A percentile compares a stretch with the other conserved stretches of the same genome.
Conservation (phyloP, 139 green algal species). For the Chlamydomonas incerta region DNA sequence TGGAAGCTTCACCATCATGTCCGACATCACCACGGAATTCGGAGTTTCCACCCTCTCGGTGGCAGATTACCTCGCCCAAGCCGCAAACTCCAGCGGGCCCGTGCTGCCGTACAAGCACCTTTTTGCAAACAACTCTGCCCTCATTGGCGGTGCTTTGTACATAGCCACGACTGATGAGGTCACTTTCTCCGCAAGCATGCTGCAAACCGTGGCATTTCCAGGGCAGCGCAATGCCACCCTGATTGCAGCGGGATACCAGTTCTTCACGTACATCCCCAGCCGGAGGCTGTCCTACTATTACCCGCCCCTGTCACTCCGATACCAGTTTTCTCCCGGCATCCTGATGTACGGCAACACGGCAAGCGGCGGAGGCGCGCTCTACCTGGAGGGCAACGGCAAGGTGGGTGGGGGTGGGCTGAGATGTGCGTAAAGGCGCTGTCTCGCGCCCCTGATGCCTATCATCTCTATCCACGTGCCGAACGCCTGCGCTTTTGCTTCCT, state of each 20-base stretch:
- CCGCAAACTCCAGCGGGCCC: too few relatives aligned
- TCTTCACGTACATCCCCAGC: neutral
- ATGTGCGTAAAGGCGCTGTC: too few relatives aligned
- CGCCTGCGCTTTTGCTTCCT: too few relatives aligned
- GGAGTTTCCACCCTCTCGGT: too few relatives aligned
- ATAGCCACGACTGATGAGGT: neutral
- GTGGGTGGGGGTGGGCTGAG: too few relatives aligned
- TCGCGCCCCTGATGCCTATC: too few relatives aligned
- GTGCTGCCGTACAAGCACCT: neutral
- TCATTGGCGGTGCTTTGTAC: slow-evolving; percentile 8
- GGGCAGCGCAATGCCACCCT: too few relatives aligned
- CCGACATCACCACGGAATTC: too few relatives aligned
- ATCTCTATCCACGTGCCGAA: too few relatives aligned
- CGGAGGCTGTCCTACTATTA: neutral
- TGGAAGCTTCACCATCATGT: too few relatives aligned
- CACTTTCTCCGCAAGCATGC: neutral
- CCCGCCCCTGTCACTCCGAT: neutral
- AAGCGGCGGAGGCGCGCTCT: neutral
- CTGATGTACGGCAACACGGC: neutral
- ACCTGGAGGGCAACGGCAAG: slow-evolving; percentile 15
- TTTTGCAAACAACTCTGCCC: neutral
- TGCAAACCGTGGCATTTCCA: neutral
- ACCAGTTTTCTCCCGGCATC: neutral
- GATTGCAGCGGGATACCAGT: neutral
- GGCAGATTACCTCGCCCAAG: too few relatives aligned